Conservation (phyloP, 345 rosid species). For the Rhodomyrtus tomentosa region DNA sequence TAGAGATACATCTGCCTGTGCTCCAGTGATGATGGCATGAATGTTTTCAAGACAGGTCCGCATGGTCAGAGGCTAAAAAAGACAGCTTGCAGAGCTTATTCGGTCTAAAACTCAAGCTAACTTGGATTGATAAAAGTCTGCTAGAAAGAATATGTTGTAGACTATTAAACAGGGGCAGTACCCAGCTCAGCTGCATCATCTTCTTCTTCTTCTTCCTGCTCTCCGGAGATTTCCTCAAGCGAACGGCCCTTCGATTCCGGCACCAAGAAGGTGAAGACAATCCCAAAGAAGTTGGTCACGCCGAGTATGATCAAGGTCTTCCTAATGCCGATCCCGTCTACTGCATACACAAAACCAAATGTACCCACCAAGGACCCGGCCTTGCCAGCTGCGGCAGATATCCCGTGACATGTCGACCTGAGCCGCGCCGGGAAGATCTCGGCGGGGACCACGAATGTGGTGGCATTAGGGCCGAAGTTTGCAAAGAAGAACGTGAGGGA, state of each 20-base stretch:
- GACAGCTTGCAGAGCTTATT: not conserved
- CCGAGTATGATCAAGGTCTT: conserved; percentile 3
- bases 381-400: not conserved
- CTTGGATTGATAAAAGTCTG: not conserved
- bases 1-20: not conserved
- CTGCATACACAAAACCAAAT: conserved; percentile 4
- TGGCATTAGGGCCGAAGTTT: conserved; percentile 5
- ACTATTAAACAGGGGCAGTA: not conserved
- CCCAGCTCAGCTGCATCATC: not conserved
- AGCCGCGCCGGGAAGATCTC: conserved; percentile 6
- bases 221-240: conserved; percentile 3
- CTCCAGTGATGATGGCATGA: not conserved
- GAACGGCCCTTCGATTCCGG: conserved; percentile 4
- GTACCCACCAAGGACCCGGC: conserved; percentile 4
- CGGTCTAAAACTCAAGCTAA: not conserved
- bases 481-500: conserved; percentile 3
- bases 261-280: conserved; percentile 4
- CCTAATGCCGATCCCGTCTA: not conserved
- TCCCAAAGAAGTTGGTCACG: not conserved
- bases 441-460: conserved; percentile 4
- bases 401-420: conserved; percentile 7
- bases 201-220: not conserved
- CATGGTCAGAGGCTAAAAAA: not conserved
- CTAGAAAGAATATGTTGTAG: not conserved
- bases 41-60: not conserved